These are phyloP conservation scores for Melampsora larici-populina DNA, from an alignment of 1,284 basidiomycete species.

Conservation along the genomic window DNA sequence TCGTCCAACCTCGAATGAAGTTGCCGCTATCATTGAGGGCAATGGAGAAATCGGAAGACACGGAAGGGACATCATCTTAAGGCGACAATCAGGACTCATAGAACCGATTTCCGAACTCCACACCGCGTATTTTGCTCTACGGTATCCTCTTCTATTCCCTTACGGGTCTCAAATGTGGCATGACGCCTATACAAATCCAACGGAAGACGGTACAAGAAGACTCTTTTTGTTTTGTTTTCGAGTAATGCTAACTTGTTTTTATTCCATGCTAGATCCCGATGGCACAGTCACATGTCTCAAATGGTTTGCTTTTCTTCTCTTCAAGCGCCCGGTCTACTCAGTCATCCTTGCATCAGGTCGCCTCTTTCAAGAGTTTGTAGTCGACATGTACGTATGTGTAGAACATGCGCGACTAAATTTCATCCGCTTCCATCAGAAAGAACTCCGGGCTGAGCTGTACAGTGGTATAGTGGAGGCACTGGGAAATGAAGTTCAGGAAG, in stretches of 20 bases:
- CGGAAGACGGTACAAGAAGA: neutral
- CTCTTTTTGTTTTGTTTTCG: too few species aligned
- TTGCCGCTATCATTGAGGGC: neutral
- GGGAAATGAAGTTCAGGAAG: neutral
- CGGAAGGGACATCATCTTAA: neutral
- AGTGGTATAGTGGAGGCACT: neutral
- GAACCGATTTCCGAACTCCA: neutral
- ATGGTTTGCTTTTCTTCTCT: neutral
- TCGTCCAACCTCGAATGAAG: neutral
- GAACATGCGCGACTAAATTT: neutral
- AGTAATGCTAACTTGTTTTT: neutral
- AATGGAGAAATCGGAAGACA: neutral
- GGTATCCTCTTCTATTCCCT: slow-evolving; percentile 10
- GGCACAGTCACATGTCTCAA: too few species aligned
- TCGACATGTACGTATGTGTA: neutral
- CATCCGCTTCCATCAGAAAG: neutral
- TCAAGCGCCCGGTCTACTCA: neutral
- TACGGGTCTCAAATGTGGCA: neutral
- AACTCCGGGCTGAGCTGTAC: slow-evolving; percentile 7
- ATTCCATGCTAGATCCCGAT: neutral
- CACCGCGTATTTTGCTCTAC: neutral
- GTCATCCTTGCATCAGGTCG: neutral
- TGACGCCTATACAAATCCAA: neutral
- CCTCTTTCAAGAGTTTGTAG: too few species aligned
- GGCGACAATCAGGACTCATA: neutral